Evolutionary conservation across 805 yeast species (phyloP), one percentile per base, ranked within the genome.

Genomic region (Scheffersomyces lignosus): DNA sequence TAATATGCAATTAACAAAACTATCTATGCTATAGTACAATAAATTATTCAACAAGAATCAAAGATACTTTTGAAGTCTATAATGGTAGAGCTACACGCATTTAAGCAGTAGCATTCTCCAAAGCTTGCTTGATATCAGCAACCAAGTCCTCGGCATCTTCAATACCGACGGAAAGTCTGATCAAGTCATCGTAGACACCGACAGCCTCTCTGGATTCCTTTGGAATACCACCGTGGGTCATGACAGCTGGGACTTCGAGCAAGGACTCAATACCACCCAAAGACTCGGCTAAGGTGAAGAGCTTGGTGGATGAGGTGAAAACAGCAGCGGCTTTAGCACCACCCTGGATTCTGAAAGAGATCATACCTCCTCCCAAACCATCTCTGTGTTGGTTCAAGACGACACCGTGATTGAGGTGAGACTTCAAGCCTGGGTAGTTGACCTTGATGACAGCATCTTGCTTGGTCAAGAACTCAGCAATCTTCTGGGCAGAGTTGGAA

Each of bases 161-260:
- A 27, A 56, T 55, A 36, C 62, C 62, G 16, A 56, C 62, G 7
- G 58, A 52, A n/a, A 56, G 47, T 42, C 96, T 80, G 51, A 87
- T 72, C 63, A 87, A 75, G 64, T 86, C 88, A 54, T 86, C 95
- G 51, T 57, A 84, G 31, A 87, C 93, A 46, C 95, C 95, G 41
- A 80, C 75, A 35, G 79, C 76, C 65, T 83, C 91, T 66, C 95
- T 80, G 52, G 78, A 81, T 36, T 71, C 86, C 59, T 73, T 71
- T 55, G 93, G 88, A 61, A 87, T 87, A 58, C 95, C 95, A 38
- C 91, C 93, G 54, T 87, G 96, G 52, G 96, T 87, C 96, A 87
- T 87, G 40, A 80, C 78, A 31, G 95, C 93, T 28, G 96, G 96
- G 33, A 87, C 90, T 66, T 87, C 95, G 47, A 85, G 67, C 54